phyloP scores from a whole-genome alignment of 306 rosid genomes.

The Potentilla sterilis region DNA sequence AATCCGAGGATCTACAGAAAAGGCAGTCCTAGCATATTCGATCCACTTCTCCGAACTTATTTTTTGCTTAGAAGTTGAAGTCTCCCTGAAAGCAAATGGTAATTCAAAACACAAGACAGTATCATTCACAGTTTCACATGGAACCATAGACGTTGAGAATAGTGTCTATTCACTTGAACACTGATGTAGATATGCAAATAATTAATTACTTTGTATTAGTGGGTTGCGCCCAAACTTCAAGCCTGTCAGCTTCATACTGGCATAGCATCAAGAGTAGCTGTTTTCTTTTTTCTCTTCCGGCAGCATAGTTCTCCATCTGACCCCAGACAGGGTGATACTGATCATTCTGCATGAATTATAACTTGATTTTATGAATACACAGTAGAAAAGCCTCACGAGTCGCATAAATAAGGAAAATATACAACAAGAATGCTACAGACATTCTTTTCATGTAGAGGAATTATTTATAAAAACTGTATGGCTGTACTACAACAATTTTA shows the following conservation, averaged over 20 bases:
- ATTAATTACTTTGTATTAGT: constrained; percentile 68
- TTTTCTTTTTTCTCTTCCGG: constrained; percentile 81
- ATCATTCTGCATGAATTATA: constrained; percentile 50
- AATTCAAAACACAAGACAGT: constrained; percentile 12
- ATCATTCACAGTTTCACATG: neutral
- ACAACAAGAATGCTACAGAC: neutral
- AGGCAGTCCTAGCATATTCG: constrained; percentile 87
- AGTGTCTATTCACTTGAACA: neutral
- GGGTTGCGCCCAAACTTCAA: constrained; percentile 98
- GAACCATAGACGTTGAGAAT: neutral
- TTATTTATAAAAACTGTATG: constrained; percentile 13
- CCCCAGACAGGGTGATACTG: constrained; percentile 97
- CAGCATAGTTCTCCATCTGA: constrained; percentile 77
- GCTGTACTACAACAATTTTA: constrained; percentile 9
- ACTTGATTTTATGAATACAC: constrained; percentile 24
- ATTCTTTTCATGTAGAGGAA: constrained; percentile 10
- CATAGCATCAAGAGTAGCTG: constrained; percentile 86
- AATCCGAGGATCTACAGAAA: constrained; percentile 87
- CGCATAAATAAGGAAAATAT: constrained; percentile 6
- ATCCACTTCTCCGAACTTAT: constrained; percentile 86
- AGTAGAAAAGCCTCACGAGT: constrained; percentile 23
- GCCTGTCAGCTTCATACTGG: constrained; percentile 96
- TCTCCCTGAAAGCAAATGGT: constrained; percentile 47
- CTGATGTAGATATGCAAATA: neutral
- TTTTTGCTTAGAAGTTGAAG: constrained; percentile 57